Base-by-base conservation (phyloP, 2,329 filamentous ascomycete species). In the Tolypocladium tundrense region DNA sequence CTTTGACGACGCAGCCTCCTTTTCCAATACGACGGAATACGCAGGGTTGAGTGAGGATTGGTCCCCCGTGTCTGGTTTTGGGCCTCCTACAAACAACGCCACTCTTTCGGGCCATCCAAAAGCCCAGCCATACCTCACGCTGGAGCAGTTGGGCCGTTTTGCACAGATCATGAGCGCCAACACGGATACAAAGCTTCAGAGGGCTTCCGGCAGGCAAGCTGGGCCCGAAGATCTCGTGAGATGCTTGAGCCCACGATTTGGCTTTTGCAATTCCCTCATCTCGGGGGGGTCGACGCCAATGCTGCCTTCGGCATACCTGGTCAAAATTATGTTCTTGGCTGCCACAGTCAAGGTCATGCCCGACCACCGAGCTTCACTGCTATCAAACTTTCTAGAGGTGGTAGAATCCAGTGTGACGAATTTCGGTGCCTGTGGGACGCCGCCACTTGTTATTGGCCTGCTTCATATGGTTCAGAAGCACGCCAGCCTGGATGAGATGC, bases 201-300 rank as follows among this genome's bases (percentile, higher is more conserved):
- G 7, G 24, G 21, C 3, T 14, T 24, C 42, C 42, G n/a, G 33
- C 19, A n/a, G 11, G 33, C 14, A n/a, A 4, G 33, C 61, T 14
- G 61, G 58, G 9, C 63, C 69, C 13, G 67, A 70, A 48, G 66
- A 68, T 37, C 64, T 75, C 35, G 70, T 70, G 1, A 65, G 64
- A 42, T 67, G 64, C 13, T 59, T 75, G 10, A 70, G 73, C 52
- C 60, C 67, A 6, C 68, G 65, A 10, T 73, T 74, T 59, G 66
- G 66, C 9, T 75, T 71, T 58, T 75, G 73, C 66, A 73, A 73
- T 59, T 73, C 72, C 1, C 63, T 74, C 42, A 68, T 75, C 6
- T 69, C 70, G 27, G 68, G 68, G 10, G 66, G 67, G 11, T 68
- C 70, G 11, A 71, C 67, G 1, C 71, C 73, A 14, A 64, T 62